Percentiles rank a stretch among this genome's conserved stretches.
phyloP scores from a whole-genome alignment of 495 filamentous ascomycete genomes.

The Zalerion maritima region DNA sequence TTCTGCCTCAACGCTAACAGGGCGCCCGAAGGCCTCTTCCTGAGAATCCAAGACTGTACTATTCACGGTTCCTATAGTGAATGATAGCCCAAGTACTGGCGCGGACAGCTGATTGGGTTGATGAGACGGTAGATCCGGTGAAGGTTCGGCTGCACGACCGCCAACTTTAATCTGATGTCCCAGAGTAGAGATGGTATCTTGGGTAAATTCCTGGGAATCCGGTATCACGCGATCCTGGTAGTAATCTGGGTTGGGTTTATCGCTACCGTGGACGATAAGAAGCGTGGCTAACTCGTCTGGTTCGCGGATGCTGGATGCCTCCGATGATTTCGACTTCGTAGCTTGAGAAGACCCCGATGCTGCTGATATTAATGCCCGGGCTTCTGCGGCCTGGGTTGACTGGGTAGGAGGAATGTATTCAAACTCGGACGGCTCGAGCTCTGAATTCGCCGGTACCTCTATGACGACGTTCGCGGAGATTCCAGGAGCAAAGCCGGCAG shows the following conservation, averaged over 20 bases:
- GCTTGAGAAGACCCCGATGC: conserved; percentile 5
- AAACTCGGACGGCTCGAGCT: conserved; percentile 8
- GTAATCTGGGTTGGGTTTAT: background rate
- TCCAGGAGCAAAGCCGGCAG: background rate
- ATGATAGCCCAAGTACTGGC: background rate
- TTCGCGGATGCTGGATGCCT: background rate
- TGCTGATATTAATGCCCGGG: too few relatives aligned
- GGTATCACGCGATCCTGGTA: conserved; percentile 9
- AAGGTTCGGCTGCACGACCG: background rate
- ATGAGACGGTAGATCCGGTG: conserved; percentile 4
- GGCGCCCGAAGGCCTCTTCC: conserved; percentile 7
- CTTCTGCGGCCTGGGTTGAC: too few relatives aligned
- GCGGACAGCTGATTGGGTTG: background rate
- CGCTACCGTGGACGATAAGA: background rate
- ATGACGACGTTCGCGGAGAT: conserved; percentile 4
- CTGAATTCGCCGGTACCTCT: conserved; percentile 4
- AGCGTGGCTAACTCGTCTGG: conserved; percentile 1
- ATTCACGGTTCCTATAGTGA: too few relatives aligned
- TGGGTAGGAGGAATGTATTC: conserved; percentile 3
- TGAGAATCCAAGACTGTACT: conserved; percentile 3
- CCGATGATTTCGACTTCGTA: conserved; percentile 1
- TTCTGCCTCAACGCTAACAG: too few relatives aligned
- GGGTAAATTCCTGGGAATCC: conserved; percentile 14
- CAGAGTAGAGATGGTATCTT: conserved; percentile 4
- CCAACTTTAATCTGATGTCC: conserved; percentile 1